phyloP scores from a whole-genome alignment of 2,329 filamentous ascomycete genomes.

The Ilyonectria sp. region DNA sequence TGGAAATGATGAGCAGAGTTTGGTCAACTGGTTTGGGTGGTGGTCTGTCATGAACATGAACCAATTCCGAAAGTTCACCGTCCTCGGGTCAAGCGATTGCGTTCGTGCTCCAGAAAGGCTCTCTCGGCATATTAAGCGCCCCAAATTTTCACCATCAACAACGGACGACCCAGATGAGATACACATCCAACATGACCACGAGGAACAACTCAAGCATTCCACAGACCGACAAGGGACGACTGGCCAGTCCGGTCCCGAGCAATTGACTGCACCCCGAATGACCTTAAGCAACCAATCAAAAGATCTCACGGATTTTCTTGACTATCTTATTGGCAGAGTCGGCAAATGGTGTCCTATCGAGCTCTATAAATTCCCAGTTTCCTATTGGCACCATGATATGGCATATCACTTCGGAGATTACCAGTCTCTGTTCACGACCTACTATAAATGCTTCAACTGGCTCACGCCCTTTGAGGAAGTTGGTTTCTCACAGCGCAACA shows the following conservation, averaged over 20 bases:
- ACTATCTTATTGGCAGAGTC: constrained; percentile 16
- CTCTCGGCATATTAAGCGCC: constrained; percentile 42
- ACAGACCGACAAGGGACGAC: not conserved
- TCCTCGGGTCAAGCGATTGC: constrained; percentile 64
- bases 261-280: constrained; percentile 5
- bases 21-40: constrained; percentile 75
- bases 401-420: constrained; percentile 43
- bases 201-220: constrained; percentile 12
- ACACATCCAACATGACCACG: constrained; percentile 20
- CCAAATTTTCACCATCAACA: constrained; percentile 53
- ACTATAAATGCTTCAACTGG: constrained; percentile 44
- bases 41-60: constrained; percentile 68
- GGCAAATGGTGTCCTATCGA: constrained; percentile 40
- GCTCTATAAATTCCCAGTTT: constrained; percentile 59
- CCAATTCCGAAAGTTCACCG: constrained; percentile 67
- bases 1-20: constrained; percentile 72
- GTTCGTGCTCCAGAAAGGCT: constrained; percentile 34
- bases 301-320: constrained; percentile 28
- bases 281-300: constrained; percentile 25
- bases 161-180: constrained; percentile 56
- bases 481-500: constrained; percentile 34
- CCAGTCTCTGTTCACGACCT: constrained; percentile 37
- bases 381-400: constrained; percentile 54
- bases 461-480: constrained; percentile 22
- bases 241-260: constrained; percentile 6